phyloP scores from a whole-genome alignment of 2,329 filamentous ascomycete species.

The Exophiala viscosa region DNA sequence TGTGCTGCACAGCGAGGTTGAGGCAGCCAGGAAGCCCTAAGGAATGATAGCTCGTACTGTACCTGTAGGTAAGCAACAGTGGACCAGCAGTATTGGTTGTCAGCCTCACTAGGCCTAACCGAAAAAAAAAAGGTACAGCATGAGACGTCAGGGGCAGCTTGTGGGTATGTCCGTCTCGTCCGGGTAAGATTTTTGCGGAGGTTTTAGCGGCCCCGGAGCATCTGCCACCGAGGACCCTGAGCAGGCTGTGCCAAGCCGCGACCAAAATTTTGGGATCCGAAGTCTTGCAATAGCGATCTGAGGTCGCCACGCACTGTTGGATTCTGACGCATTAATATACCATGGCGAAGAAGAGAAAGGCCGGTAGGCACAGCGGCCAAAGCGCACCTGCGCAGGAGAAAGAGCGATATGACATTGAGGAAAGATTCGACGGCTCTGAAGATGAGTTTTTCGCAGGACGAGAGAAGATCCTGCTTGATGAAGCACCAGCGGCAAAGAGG shows the following conservation, averaged over 20 bases:
- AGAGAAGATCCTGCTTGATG: conserved; percentile 82
- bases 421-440: conserved; percentile 88
- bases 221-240: background rate
- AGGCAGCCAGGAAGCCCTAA: background rate
- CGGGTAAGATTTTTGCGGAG: background rate
- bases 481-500: conserved; percentile 74
- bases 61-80: background rate
- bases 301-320: background rate
- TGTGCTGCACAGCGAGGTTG: background rate
- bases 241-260: too few species aligned
- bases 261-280: conserved; percentile 15
- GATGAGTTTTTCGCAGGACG: conserved; percentile 87
- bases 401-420: conserved; percentile 42
- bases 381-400: conserved; percentile 18
- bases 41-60: background rate
- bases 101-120: too few species aligned
- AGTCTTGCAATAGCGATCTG: background rate
- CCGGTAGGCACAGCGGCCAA: conserved; percentile 40
- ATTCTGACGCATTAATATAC: background rate
- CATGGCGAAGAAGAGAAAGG: conserved; percentile 66
- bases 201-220: background rate
- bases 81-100: too few species aligned
- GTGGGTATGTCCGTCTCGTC: too few species aligned
- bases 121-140: too few species aligned
- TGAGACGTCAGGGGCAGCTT: too few species aligned